Conservation (phyloP, 78 protist species). For the Planoprotostelium fungivorum region DNA sequence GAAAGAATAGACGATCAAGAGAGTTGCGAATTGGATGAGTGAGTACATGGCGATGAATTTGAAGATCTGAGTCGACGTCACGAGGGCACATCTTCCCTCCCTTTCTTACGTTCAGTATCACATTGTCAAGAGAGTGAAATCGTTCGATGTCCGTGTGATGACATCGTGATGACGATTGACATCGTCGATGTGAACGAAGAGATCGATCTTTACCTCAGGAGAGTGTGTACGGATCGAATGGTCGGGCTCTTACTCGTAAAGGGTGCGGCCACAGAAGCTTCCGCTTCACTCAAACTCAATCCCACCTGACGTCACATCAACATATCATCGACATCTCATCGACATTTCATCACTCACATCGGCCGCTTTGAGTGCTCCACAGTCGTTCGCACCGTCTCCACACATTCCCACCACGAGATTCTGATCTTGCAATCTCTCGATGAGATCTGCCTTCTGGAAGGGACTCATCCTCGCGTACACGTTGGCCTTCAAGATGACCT, state of each 20-base stretch:
- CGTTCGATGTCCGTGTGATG: too few relatives aligned
- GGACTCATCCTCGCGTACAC: constrained; percentile 84
- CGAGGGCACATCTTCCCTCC: constrained; percentile 93
- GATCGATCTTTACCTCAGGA: constrained; percentile 69
- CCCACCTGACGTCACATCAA: too few relatives aligned
- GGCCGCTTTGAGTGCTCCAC: constrained; percentile 97
- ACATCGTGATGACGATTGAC: too few relatives aligned
- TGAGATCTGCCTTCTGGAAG: constrained; percentile 69
- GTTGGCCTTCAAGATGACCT: constrained; percentile 19
- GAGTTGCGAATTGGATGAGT: constrained; percentile 80
- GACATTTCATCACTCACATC: too few relatives aligned
- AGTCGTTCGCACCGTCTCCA: constrained; percentile 99
- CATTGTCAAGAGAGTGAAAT: constrained; percentile 20
- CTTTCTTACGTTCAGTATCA: constrained; percentile 43
- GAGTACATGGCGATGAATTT: constrained; percentile 94
- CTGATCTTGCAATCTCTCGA: constrained; percentile 44
- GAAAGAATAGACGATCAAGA: constrained; percentile 51
- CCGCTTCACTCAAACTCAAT: constrained; percentile 72
- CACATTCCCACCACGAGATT: constrained; percentile 94
- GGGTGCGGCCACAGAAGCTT: constrained; percentile 98
- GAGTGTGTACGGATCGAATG: constrained; percentile 29
- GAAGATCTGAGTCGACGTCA: constrained; percentile 92
- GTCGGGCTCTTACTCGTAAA: constrained; percentile 84
- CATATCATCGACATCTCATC: too few relatives aligned
- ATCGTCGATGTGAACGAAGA: too few relatives aligned